Evolutionary conservation across 345 rosid genomes (phyloP).

Genomic region (Orychophragmus violaceus): DNA sequence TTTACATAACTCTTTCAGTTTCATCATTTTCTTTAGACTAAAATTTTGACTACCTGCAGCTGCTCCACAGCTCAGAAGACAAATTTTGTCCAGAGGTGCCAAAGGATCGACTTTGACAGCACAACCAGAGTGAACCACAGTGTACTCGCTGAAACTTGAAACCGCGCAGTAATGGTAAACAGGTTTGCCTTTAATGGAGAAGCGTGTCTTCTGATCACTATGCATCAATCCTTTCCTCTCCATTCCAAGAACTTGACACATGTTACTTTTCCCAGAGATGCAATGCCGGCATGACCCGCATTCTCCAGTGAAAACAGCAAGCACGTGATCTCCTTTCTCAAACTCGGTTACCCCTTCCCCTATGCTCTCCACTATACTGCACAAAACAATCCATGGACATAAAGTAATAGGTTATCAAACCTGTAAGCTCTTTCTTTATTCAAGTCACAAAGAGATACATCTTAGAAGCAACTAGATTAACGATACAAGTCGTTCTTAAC

Average conservation of each 20-base stretch:
- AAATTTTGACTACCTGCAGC: constrained; percentile 52
- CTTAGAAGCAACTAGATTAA: neutral
- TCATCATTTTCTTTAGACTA: neutral
- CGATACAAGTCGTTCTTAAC: neutral
- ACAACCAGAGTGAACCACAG: constrained; percentile 89
- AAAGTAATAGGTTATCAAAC: neutral
- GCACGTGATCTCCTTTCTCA: constrained; percentile 75
- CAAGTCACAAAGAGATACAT: neutral
- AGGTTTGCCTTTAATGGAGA: constrained; percentile 69
- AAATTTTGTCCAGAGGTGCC: constrained; percentile 74
- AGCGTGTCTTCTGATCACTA: constrained; percentile 63
- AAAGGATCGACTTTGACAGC: constrained; percentile 66
- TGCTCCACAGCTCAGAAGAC: constrained; percentile 86
- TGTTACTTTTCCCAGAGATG: constrained; percentile 69
- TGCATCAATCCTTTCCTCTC: constrained; percentile 91
- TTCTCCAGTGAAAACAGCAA: constrained; percentile 83
- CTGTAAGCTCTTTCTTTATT: neutral
- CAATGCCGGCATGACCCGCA: constrained; percentile 69
- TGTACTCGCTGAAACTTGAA: constrained; percentile 91
- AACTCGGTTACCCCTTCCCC: constrained; percentile 79
- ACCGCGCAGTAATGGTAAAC: constrained; percentile 86
- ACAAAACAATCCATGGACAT: constrained; percentile 2
- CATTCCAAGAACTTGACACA: constrained; percentile 76
- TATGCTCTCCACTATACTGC: constrained; percentile 83
- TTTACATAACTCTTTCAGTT: neutral